phyloP scores from a whole-genome alignment of 2,329 filamentous ascomycete species.

The Ophiostoma australiae region DNA sequence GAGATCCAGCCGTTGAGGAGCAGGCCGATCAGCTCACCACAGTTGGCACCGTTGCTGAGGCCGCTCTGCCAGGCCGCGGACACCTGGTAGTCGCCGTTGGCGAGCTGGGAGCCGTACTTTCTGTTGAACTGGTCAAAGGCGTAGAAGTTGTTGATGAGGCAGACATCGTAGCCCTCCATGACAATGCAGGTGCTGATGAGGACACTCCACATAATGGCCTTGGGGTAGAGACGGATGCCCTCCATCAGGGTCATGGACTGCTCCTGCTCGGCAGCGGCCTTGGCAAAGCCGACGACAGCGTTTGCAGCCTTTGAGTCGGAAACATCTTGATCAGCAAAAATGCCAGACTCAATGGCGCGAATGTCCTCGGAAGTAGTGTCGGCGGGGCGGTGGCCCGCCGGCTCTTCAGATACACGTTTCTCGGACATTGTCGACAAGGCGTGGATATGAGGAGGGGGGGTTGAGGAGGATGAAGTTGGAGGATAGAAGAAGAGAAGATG shows the following conservation, averaged over 20 bases:
- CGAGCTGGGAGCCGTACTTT: conserved; percentile 50
- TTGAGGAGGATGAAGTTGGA: not conserved
- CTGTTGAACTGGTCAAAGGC: conserved; percentile 47
- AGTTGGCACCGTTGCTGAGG: conserved; percentile 50
- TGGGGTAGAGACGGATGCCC: conserved; percentile 77
- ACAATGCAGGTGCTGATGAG: conserved; percentile 85
- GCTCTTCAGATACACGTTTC: not conserved
- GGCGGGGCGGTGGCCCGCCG: not conserved
- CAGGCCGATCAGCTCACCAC: conserved; percentile 63
- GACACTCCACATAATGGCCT: conserved; percentile 77
- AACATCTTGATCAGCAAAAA: conserved; percentile 16
- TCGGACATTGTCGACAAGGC: conserved; percentile 17
- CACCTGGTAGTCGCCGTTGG: conserved; percentile 49
- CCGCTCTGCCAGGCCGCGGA: conserved; percentile 59
- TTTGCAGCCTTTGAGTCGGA: conserved; percentile 22
- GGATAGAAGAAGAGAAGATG: not conserved
- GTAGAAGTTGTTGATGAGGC: conserved; percentile 74
- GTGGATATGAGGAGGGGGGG: not conserved
- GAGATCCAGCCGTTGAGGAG: conserved; percentile 61
- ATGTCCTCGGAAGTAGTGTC: conserved; percentile 17
- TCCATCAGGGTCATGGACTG: conserved; percentile 68
- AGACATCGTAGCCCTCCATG: conserved; percentile 88
- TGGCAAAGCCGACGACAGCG: conserved; percentile 42
- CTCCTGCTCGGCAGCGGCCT: conserved; percentile 54
- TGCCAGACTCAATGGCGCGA: not conserved